Percentiles rank a stretch among this genome's conserved stretches.
These are phyloP conservation scores for Acanthamoeba sp. DNA, from an alignment of 208 protist genomes.

Conservation along the genomic window DNA sequence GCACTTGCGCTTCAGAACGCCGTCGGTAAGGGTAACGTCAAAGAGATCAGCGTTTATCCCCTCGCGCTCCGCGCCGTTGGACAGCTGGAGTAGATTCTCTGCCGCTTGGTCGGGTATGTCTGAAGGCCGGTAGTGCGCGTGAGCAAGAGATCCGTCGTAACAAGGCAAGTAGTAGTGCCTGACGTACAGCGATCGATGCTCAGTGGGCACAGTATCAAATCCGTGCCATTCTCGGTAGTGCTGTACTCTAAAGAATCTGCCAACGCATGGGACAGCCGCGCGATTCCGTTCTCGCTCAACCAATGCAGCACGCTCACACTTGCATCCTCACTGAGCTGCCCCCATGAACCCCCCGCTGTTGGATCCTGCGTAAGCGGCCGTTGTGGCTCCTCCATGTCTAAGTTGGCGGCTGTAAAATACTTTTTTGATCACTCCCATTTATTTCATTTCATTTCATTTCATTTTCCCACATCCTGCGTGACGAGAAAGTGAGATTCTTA, in stretches of 20 bases:
- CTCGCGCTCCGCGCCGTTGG: background rate
- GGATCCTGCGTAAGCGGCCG: background rate
- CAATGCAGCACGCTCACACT: background rate
- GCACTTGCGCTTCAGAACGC: slow-evolving; percentile 46
- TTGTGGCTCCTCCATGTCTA: background rate
- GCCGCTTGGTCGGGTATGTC: background rate
- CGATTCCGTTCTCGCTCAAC: background rate
- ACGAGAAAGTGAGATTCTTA: too few species aligned
- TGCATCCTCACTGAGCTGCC: background rate
- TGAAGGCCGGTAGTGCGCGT: background rate
- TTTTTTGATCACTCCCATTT: background rate
- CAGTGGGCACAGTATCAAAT: background rate
- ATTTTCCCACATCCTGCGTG: too few species aligned
- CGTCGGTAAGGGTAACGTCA: slow-evolving; percentile 57
- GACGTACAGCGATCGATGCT: background rate
- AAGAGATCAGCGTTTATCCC: background rate
- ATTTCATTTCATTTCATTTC: too few species aligned
- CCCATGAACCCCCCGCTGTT: background rate
- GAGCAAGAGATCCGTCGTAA: too few species aligned
- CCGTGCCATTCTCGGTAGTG: background rate
- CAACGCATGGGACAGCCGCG: background rate
- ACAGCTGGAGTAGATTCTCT: background rate
- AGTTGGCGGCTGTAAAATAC: background rate
- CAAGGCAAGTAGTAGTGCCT: too few species aligned
- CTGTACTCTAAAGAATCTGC: too few species aligned